Conservation (phyloP, 257 asterid species). For the Scutellaria galericulata region DNA sequence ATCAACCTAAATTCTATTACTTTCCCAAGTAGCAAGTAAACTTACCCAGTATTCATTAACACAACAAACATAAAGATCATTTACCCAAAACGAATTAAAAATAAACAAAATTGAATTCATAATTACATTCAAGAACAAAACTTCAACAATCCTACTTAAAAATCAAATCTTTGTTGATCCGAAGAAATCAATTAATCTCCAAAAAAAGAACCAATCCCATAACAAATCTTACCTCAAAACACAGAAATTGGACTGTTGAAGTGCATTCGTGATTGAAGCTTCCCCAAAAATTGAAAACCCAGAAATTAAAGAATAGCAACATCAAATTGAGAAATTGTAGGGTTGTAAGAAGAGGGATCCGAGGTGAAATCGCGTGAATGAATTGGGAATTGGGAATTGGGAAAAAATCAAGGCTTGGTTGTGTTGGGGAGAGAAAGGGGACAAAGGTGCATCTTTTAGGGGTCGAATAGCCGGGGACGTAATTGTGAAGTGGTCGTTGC, state of each 20-base stretch:
- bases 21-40: conserved; percentile 6
- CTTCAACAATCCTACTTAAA: conserved; percentile 29
- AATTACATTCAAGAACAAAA: conserved; percentile 6
- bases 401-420: conserved; percentile 23
- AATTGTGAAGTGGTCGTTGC: conserved; percentile 34
- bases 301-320: not conserved
- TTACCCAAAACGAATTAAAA: not conserved
- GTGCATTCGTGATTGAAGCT: conserved; percentile 33
- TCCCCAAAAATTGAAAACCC: conserved; percentile 22
- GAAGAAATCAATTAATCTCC: conserved; percentile 17
- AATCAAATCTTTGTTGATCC: conserved; percentile 26
- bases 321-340: not conserved
- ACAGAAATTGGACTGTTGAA: conserved; percentile 25
- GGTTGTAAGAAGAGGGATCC: conserved; percentile 19
- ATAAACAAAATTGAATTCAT: not conserved
- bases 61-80: not conserved
- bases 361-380: conserved; percentile 24
- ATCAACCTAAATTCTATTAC: conserved; percentile 11
- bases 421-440: conserved; percentile 35
- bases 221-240: conserved; percentile 41
- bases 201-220: conserved; percentile 18
- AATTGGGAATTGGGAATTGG: conserved; percentile 3
- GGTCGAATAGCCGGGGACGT: conserved; percentile 28
- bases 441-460: conserved; percentile 33
- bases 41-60: not conserved